Evolutionary conservation across 441 rosid species (phyloP), one percentile per base, ranked within the genome.

Genomic region (Kokia cookei): DNA sequence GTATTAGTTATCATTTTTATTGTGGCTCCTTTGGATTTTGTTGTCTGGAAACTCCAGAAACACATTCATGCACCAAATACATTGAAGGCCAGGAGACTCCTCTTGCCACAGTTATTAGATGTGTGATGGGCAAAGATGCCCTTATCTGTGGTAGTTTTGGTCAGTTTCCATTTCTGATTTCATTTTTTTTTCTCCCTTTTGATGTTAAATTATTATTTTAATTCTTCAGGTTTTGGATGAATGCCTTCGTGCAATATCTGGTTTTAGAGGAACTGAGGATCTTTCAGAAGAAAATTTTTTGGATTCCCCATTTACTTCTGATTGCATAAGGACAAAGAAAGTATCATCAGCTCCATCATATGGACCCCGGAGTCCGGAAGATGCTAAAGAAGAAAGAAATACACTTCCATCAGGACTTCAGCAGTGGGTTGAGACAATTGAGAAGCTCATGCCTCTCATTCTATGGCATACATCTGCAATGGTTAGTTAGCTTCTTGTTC

Each of bases 251-350:
- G 98, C 94, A 65, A 78, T 89, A 80, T 91, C 91, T 89, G 98
- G 98, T 83, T 93, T 87, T 79, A 90, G 85, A 80, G 99, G 98
- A 85, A 93, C 91, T 24, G 99, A 91, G 84, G 96, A 90, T 81
- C 88, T 78, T 80, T 80, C 82, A 17, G 91, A 84, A 77, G 96
- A 90, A 75, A 88, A 86, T 73, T 75, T 87, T 27, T 77, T 81
- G 74, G 97, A 91, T 76, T 75, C 87, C 37, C 91, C 99, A 72
- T 91, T 95, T 85, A 79, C 91, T 71, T 88, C 94, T 79, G 97
- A 95, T 82, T 90, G 90, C 80, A 76, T 82, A 82, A 89, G 94
- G 84, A 79, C 73, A 50, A 91, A 86, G 82, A 88, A 82, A 74
- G 82, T 95, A 71, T 93, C 98, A 73, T 93, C 99, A 67, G 99